Conservation (phyloP, 768 basidiomycete genomes). For the Phlebiopsis gigantea region DNA sequence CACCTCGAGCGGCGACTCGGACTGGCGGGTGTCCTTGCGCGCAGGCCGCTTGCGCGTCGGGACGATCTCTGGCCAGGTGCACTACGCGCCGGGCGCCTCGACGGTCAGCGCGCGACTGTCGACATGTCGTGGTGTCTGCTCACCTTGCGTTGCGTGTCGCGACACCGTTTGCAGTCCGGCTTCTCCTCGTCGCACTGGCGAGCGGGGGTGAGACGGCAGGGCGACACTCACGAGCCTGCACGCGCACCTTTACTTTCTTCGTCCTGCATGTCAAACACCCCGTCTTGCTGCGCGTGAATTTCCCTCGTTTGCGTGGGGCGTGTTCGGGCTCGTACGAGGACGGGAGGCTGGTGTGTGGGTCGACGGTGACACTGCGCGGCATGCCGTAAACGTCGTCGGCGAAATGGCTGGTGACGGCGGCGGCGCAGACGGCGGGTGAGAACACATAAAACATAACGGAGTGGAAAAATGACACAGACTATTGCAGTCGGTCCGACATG, state of each 20-base stretch:
- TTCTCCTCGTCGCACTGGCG: conserved; percentile 85
- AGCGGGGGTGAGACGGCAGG: conserved; percentile 7
- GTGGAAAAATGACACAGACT: conserved; percentile 21
- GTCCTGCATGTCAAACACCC: conserved; percentile 91
- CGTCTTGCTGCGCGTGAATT: conserved; percentile 92
- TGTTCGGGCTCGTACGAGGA: conserved; percentile 37
- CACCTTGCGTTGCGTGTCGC: conserved; percentile 81
- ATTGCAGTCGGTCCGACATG: conserved; percentile 31
- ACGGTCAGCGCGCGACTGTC: not conserved
- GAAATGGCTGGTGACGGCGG: not conserved
- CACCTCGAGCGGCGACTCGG: conserved; percentile 47
- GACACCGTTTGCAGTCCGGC: conserved; percentile 82
- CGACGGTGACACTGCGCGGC: conserved; percentile 30
- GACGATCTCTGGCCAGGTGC: conserved; percentile 82
- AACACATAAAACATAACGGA: not conserved
- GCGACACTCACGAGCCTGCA: not conserved
- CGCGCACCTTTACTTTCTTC: conserved; percentile 87
- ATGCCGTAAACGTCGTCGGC: conserved; percentile 2
- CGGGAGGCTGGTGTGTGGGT: conserved; percentile 27
- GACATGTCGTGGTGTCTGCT: conserved; percentile 16
- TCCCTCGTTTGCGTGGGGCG: conserved; percentile 73
- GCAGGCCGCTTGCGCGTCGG: conserved; percentile 64
- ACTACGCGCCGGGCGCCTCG: conserved; percentile 30
- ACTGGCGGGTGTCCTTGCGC: conserved; percentile 34
- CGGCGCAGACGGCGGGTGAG: not conserved